These are phyloP conservation scores for Trypanosoma grayi DNA, from an alignment of 208 protist species.

Conservation along the genomic window DNA sequence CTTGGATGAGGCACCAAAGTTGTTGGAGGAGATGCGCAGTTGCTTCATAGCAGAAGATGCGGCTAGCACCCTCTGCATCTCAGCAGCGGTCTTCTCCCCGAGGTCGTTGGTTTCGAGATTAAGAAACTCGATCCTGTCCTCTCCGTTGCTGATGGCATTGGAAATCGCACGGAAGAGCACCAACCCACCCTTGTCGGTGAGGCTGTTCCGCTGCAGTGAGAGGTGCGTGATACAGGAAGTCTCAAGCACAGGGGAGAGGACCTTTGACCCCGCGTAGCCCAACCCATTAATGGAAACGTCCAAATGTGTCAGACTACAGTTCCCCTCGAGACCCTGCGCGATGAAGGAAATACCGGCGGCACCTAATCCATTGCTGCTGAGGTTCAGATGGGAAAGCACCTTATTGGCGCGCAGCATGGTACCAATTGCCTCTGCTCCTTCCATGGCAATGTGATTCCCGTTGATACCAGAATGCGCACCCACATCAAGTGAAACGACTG, in stretches of 20 bases:
- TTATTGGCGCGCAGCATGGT: slow-evolving; percentile 73
- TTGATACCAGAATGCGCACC: slow-evolving; percentile 83
- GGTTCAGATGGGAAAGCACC: slow-evolving; percentile 80
- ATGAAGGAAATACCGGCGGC: slow-evolving; percentile 64
- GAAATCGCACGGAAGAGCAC: slow-evolving; percentile 58
- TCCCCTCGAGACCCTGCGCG: slow-evolving; percentile 55
- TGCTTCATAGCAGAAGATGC: slow-evolving; percentile 38
- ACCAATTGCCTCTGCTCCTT: slow-evolving; percentile 77
- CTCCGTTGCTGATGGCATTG: slow-evolving; percentile 49
- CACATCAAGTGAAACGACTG: slow-evolving; percentile 90
- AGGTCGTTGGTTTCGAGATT: slow-evolving; percentile 77
- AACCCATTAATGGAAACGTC: slow-evolving; percentile 88
- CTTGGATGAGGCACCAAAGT: slow-evolving; percentile 41
- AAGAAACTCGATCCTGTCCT: slow-evolving; percentile 60
- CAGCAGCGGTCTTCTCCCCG: slow-evolving; percentile 43
- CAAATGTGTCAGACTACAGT: slow-evolving; percentile 75
- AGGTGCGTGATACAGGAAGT: slow-evolving; percentile 50
- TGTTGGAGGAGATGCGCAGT: slow-evolving; percentile 62
- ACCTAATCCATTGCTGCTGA: slow-evolving; percentile 90
- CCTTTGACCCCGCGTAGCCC: slow-evolving; percentile 57
- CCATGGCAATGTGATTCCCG: slow-evolving; percentile 88
- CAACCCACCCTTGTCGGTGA: slow-evolving; percentile 69
- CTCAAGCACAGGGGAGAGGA: slow-evolving; percentile 65
- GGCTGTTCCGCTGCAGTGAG: slow-evolving; percentile 65
- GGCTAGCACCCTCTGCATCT: slow-evolving; percentile 46